Conservation (phyloP, 345 rosid species). For the Melaleuca alternifolia region DNA sequence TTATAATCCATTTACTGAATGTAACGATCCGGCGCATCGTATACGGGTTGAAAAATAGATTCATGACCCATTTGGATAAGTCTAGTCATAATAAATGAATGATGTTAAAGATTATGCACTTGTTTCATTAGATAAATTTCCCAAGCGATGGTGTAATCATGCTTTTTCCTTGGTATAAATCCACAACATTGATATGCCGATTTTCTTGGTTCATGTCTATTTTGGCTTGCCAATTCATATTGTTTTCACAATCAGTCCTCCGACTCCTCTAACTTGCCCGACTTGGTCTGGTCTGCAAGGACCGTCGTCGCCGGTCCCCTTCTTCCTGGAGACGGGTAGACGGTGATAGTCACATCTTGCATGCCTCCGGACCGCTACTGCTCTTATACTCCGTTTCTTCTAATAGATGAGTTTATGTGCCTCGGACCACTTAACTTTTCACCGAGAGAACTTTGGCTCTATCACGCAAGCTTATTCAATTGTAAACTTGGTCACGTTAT, state of each 20-base stretch:
- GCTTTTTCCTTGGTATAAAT: not conserved
- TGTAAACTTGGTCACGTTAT: not conserved
- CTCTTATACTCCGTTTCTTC: not conserved
- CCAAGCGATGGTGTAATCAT: too few relatives aligned
- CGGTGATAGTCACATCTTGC: not conserved
- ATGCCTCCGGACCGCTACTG: not conserved
- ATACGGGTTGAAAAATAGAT: too few relatives aligned
- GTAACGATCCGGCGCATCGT: too few relatives aligned
- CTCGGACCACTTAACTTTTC: not conserved
- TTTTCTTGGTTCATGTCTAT: not conserved
- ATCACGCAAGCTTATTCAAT: not conserved
- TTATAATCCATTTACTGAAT: too few relatives aligned
- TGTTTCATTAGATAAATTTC: too few relatives aligned
- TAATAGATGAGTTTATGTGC: not conserved
- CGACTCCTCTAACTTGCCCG: not conserved
- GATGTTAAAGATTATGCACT: too few relatives aligned
- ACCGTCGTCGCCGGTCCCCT: not conserved
- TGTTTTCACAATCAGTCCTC: not conserved
- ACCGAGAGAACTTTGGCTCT: not conserved
- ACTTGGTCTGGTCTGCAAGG: not conserved
- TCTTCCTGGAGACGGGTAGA: not conserved
- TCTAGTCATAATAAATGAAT: too few relatives aligned
- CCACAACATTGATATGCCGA: not conserved
- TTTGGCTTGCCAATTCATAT: not conserved
- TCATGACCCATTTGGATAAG: too few relatives aligned